phyloP scores from a whole-genome alignment of 225 moss, liverwort and hornwort genomes.

The Physcomitrellopsis africana region DNA sequence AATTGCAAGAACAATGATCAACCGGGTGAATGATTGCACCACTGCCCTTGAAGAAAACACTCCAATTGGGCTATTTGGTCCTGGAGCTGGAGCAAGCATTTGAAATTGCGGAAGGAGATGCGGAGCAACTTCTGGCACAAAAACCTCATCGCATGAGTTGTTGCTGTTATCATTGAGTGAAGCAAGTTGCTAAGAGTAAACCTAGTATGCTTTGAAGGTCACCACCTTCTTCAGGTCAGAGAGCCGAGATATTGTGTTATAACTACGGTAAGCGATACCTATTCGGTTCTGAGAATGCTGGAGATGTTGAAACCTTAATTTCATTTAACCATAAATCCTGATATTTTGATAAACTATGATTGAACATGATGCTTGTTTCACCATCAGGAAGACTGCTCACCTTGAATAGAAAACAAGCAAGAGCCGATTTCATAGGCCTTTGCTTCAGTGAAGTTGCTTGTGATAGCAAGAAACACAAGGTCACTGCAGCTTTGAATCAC shows the following conservation, averaged over 20 bases:
- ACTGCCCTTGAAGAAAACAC: constrained; percentile 24
- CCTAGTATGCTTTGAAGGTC: background rate
- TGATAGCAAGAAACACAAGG: constrained; percentile 48
- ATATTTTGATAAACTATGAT: background rate
- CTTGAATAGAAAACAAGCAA: constrained; percentile 48
- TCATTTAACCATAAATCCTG: constrained; percentile 14
- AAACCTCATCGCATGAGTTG: constrained; percentile 4
- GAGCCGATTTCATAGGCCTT: constrained; percentile 41
- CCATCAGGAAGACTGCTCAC: constrained; percentile 25
- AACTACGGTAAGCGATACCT: background rate
- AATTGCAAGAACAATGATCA: constrained; percentile 36
- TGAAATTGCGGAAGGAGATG: constrained; percentile 21
- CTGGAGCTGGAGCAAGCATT: constrained; percentile 21
- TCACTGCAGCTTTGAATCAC: constrained; percentile 49
- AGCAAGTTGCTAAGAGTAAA: background rate
- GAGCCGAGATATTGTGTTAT: background rate
- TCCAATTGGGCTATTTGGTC: constrained; percentile 23
- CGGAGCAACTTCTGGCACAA: constrained; percentile 25
- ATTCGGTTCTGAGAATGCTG: background rate
- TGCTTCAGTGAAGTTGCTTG: constrained; percentile 31
- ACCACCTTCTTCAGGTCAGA: background rate
- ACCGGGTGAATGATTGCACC: constrained; percentile 31
- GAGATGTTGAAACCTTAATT: background rate
- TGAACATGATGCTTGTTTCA: background rate
- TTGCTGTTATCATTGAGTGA: background rate